Base-by-base conservation (phyloP, 768 basidiomycete genomes). In the Mycena amicta region DNA sequence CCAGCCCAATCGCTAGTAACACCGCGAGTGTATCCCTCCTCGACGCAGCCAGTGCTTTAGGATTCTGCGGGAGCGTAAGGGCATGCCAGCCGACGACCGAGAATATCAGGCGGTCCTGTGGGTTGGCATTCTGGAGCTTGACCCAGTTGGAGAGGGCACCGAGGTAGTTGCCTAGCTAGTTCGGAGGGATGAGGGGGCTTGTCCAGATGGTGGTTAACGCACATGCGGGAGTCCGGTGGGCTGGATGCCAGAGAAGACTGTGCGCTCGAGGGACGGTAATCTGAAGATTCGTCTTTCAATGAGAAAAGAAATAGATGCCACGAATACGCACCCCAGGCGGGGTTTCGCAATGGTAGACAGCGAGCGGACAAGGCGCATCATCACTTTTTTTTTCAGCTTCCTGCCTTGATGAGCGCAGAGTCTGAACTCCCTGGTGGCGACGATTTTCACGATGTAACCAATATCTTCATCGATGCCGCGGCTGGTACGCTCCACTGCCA, bases 31-130 rank as follows among this genome's bases (percentile, higher is more conserved):
- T 87, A 45, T 95, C 88, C 52, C 77, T 79, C 43, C 90, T 79
- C 20, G 94, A 85, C 2, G 75, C 69, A 15, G 77, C 75, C 6
- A 98, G 80, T 13, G 75, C 69, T 33, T 74, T 69, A 0, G 94
- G 92, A 69, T 95, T 79, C 77, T 96, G 94, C 4, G 94, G 94
- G 25, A 98, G 77, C 2, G 95, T 98, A 66, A 98, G 79, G 12
- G 95, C 95, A 69, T 98, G 96, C 83, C 93, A 89, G 27, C 95
- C 95, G 13, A 95, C 95, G 61, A 97, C 87, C 1, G 92, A 88
- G 72, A 92, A 95, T 23, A 96, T 72, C 8, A 95, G 78, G 52
- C 80, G 75, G 67, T 93, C 89, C 11, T 83, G 76, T 1, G 80
- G 77, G 8, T 69, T 68, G 0, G 87, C 81, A 37, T 80, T 77